Evolutionary conservation across 106 monocot species (phyloP), one percentile per base, ranked within the genome.

Genomic region (Triglochin maritima): DNA sequence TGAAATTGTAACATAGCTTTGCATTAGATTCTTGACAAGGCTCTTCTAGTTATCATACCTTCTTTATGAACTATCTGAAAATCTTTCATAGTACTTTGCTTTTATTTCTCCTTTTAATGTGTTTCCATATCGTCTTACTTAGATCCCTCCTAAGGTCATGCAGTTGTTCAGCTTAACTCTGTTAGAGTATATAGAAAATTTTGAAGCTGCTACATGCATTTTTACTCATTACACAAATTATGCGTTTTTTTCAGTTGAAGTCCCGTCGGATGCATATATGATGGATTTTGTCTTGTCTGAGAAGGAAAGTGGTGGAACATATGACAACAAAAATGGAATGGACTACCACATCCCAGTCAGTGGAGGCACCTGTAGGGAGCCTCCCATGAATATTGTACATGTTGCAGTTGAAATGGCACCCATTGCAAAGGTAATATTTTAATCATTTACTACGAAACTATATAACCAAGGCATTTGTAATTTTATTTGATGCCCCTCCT

Each of bases 241-340:
- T 73, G 52, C 4, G 17, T 47, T 69, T 15, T 71, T 57, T 59
- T 75, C 79, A 95, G 95, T 91, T 46, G 81, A 82, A 71, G 80
- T 96, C 67, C 96, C 96, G 46, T 16, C 80, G 49, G 96, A 96
- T 82, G 96, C 96, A 50, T 96, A 91, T 62, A 82, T 74, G 81
- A 86, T 96, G 85, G 96, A 96, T 61, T 96, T 90, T 69, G 96
- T 96, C 68, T 88, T 96, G 79, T 96, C 96, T 15, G 96, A 96
- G 74, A 78, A 65, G 46, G 96, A 96, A 82, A 74, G 86, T 77
- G 96, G 96, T 71, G 96, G 96, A 60, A 80, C 79, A 46, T 96
- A 83, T 79, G 96, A 96, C 79, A 96, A 96, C 64, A 91, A 77
- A 72, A 82, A 84, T 63, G 79, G 82, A n/a, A 86, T 91, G 88